Evolutionary conservation across 805 yeast genomes (phyloP).

Genomic region (Pichia scutulata): DNA sequence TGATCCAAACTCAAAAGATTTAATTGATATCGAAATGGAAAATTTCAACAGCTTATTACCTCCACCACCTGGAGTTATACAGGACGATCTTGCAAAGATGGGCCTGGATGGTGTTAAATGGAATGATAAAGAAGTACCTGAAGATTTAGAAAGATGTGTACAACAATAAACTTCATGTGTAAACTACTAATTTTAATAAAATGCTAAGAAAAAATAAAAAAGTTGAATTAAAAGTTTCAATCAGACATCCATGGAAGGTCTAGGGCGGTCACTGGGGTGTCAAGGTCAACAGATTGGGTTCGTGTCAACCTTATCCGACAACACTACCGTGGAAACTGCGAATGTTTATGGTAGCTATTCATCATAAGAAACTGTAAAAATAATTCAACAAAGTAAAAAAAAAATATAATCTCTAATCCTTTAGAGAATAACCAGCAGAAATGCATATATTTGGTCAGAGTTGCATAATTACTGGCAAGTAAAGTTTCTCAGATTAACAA

Average conservation of each 20-base stretch:
- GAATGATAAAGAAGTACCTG: slow-evolving; percentile 46
- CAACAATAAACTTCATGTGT: slow-evolving; percentile 22
- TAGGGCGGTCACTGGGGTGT: slow-evolving; percentile 79
- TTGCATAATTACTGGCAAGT: slow-evolving; percentile 77
- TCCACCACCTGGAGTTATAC: slow-evolving; percentile 68
- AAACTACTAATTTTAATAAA: not conserved
- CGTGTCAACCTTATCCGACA: slow-evolving; percentile 45
- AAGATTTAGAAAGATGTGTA: slow-evolving; percentile 50
- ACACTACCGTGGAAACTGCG: slow-evolving; percentile 96
- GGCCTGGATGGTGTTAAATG: slow-evolving; percentile 28
- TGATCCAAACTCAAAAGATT: slow-evolving; percentile 36
- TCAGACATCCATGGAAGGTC: slow-evolving; percentile 96
- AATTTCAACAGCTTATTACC: slow-evolving; percentile 68
- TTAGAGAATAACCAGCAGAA: slow-evolving; percentile 9
- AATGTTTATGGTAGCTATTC: slow-evolving; percentile 68
- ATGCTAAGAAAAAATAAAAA: not conserved
- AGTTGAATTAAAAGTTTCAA: slow-evolving; percentile 15
- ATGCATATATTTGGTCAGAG: slow-evolving; percentile 40
- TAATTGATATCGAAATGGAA: slow-evolving; percentile 53
- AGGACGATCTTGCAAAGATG: slow-evolving; percentile 33
- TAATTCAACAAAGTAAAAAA: slow-evolving; percentile 8
- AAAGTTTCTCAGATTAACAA: slow-evolving; percentile 41
- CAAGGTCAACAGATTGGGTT: slow-evolving; percentile 56
- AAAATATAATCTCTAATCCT: slow-evolving; percentile 1
- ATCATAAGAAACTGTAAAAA: slow-evolving; percentile 42